Conservation (phyloP, 129 eudicot genomes). For the Centrapalus pauciflorus region DNA sequence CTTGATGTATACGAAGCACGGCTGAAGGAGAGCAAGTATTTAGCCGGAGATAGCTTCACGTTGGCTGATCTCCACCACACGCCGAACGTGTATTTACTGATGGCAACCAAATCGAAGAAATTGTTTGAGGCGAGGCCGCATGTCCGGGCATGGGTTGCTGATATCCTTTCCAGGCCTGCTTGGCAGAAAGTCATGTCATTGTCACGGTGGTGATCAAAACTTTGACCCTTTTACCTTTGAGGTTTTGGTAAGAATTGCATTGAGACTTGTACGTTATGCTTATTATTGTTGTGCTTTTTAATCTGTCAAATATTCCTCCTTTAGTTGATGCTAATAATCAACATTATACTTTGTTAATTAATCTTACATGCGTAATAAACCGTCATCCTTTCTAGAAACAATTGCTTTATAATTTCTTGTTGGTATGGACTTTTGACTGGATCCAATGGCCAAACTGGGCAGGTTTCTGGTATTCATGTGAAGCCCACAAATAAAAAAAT, state of each 20-base stretch:
- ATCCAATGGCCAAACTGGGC: no score
- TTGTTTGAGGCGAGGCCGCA: slow-evolving; percentile 47
- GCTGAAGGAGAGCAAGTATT: slow-evolving; percentile 35
- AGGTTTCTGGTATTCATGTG: no score
- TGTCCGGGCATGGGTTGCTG: slow-evolving; percentile 45
- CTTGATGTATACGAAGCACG: slow-evolving; percentile 50
- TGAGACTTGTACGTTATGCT: neutral
- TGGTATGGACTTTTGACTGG: slow-evolving; percentile 1
- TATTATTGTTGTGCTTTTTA: neutral
- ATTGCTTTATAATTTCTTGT: neutral
- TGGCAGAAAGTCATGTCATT: slow-evolving; percentile 38
- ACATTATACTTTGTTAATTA: neutral
- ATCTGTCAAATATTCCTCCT: neutral
- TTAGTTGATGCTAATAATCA: neutral
- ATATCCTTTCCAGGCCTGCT: slow-evolving; percentile 51
- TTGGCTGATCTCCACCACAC: slow-evolving; percentile 50
- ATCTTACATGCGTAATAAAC: neutral
- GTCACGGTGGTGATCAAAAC: slow-evolving; percentile 11
- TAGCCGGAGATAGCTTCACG: slow-evolving; percentile 46
- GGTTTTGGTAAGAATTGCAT: neutral
- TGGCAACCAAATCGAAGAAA: slow-evolving; percentile 28
- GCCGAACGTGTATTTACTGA: slow-evolving; percentile 30
- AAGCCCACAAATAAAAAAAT: no score
- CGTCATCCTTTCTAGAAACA: neutral
- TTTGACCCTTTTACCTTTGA: no score